Percentiles rank a stretch among this genome's conserved stretches.
Conservation (phyloP, 2,329 filamentous ascomycete species). For the Salinomyces thailandicus region DNA sequence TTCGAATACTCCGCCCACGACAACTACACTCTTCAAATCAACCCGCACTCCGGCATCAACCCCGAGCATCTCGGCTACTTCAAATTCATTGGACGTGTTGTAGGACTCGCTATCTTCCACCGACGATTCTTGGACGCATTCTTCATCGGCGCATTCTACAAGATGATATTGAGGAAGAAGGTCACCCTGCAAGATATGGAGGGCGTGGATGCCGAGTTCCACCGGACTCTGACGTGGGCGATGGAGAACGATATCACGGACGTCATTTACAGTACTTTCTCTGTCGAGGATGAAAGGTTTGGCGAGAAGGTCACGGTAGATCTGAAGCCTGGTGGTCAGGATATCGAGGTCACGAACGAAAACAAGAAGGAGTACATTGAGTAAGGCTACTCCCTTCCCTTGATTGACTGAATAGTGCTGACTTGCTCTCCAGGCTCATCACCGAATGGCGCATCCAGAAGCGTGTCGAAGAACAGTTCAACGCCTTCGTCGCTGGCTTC, state of each 20-base stretch:
- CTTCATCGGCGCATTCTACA: slow-evolving; percentile 98
- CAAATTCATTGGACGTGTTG: slow-evolving; percentile 97
- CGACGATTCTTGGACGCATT: slow-evolving; percentile 94
- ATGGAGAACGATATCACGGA: slow-evolving; percentile 95
- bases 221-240: slow-evolving; percentile 93
- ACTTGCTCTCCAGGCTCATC: slow-evolving; percentile 52
- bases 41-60: slow-evolving; percentile 97
- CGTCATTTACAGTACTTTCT: slow-evolving; percentile 90
- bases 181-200: slow-evolving; percentile 94
- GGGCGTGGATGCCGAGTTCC: slow-evolving; percentile 95
- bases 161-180: slow-evolving; percentile 95
- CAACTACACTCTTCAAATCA: slow-evolving; percentile 99
- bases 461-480: slow-evolving; percentile 95
- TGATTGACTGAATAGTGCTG: neutral
- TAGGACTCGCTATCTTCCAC: slow-evolving; percentile 96
- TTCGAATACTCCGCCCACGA: slow-evolving; percentile 99
- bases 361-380: slow-evolving; percentile 99
- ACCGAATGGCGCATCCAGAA: slow-evolving; percentile 99
- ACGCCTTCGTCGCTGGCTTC: slow-evolving; percentile 94
- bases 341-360: slow-evolving; percentile 94
- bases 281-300: slow-evolving; percentile 93
- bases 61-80: slow-evolving; percentile 99
- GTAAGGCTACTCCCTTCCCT: slow-evolving; percentile 35
- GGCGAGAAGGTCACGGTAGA: slow-evolving; percentile 91
- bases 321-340: slow-evolving; percentile 75